Evolutionary conservation across 495 filamentous ascomycete species (phyloP).

Genomic region (Aspergillus nidulans): DNA sequence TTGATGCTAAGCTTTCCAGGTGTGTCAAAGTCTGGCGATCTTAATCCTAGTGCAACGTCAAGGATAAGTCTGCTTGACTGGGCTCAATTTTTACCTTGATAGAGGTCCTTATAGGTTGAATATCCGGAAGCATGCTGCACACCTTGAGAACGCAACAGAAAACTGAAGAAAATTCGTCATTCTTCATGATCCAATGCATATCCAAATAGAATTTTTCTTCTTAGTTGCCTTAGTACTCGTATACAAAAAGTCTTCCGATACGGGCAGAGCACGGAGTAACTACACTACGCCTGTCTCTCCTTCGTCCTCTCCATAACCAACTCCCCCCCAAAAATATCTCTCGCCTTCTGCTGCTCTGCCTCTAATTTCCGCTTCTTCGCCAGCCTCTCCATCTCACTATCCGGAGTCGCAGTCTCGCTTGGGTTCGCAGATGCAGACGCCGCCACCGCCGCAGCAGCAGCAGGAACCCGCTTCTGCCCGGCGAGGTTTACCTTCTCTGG

Average conservation of each 20-base stretch:
- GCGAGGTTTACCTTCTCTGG: slow-evolving; percentile 52
- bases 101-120: too few species aligned
- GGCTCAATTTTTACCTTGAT: too few species aligned
- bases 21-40: too few species aligned
- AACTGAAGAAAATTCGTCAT: too few species aligned
- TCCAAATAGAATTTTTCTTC: background rate
- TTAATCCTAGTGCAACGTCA: too few species aligned
- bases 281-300: slow-evolving; percentile 10
- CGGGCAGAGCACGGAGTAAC: background rate
- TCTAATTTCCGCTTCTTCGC: slow-evolving; percentile 45
- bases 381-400: slow-evolving; percentile 40
- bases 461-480: slow-evolving; percentile 39
- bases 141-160: too few species aligned
- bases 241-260: background rate
- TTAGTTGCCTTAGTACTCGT: background rate
- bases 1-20: background rate
- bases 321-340: slow-evolving; percentile 41
- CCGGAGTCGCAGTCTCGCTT: slow-evolving; percentile 27
- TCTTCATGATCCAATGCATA: too few species aligned
- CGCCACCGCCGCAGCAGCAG: slow-evolving; percentile 13
- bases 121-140: too few species aligned
- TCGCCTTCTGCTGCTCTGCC: slow-evolving; percentile 17
- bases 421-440: slow-evolving; percentile 6
- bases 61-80: too few species aligned
- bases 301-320: slow-evolving; percentile 37